These are phyloP conservation scores for Magnolia sinica DNA, from an alignment of 164 flowering plant genomes.

Conservation along the genomic window DNA sequence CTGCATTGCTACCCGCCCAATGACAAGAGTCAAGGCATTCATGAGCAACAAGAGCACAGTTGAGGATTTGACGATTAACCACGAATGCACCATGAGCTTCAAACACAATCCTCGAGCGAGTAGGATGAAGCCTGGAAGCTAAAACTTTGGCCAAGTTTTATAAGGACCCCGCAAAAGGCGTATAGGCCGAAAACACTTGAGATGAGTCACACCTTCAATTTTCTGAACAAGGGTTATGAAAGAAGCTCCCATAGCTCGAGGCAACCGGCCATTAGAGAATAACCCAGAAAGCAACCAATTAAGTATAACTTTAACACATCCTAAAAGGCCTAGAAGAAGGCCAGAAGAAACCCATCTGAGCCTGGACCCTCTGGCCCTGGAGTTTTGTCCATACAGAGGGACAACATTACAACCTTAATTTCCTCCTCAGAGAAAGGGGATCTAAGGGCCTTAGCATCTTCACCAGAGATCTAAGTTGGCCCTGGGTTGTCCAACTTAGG, in stretches of 20 bases:
- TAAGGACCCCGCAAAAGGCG: neutral
- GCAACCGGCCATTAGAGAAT: too few species aligned
- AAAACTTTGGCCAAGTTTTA: neutral
- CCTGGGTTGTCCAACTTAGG: neutral
- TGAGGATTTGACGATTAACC: neutral
- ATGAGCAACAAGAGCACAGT: neutral
- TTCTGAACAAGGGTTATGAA: too few species aligned
- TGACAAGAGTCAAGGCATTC: too few species aligned
- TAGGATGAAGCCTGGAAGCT: neutral
- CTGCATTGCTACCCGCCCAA: too few species aligned
- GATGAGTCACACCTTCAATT: neutral
- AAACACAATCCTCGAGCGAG: neutral
- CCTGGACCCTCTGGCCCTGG: neutral
- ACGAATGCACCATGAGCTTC: neutral
- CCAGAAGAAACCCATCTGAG: too few species aligned
- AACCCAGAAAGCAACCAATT: too few species aligned
- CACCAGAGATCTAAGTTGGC: neutral
- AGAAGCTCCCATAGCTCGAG: too few species aligned
- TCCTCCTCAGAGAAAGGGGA: neutral
- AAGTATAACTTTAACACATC: too few species aligned
- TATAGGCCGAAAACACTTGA: neutral
- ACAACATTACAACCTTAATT: neutral
- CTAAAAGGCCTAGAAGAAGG: too few species aligned
- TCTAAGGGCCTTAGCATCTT: neutral
- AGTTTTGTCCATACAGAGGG: neutral